phyloP scores from a whole-genome alignment of 2,329 filamentous ascomycete species.

The Byssothecium circinans region DNA sequence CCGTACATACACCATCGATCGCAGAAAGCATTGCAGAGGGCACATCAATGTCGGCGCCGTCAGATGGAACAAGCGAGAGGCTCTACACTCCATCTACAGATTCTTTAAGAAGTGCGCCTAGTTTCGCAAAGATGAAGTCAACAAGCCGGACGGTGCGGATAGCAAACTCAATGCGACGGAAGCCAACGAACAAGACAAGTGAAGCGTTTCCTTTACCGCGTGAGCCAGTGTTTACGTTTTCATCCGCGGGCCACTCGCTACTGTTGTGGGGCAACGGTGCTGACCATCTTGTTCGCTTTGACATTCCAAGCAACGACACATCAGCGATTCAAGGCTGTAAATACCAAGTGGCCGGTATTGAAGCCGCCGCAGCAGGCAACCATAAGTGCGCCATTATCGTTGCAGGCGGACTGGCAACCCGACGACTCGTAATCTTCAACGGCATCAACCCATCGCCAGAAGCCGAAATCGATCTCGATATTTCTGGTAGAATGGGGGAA shows the following conservation, averaged over 20 bases:
- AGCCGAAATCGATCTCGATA: conserved; percentile 19
- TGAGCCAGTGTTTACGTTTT: conserved; percentile 36
- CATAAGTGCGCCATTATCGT: conserved; percentile 38
- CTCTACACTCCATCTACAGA: conserved; percentile 18
- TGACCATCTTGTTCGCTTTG: conserved; percentile 30
- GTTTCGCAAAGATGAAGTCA: conserved; percentile 19
- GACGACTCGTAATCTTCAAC: conserved; percentile 30
- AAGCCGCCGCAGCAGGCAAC: conserved; percentile 37
- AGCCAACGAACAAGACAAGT: conserved; percentile 17
- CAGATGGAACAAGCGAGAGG: conserved; percentile 14
- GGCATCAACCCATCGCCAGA: conserved; percentile 22
- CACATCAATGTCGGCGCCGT: conserved; percentile 13
- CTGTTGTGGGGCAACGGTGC: conserved; percentile 23
- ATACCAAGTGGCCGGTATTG: conserved; percentile 37
- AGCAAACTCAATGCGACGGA: conserved; percentile 27
- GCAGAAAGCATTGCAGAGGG: conserved; percentile 11
- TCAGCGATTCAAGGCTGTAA: conserved; percentile 30
- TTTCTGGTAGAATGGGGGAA: conserved; percentile 11
- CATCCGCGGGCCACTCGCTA: conserved; percentile 26
- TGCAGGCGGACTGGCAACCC: conserved; percentile 18
- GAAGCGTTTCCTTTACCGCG: conserved; percentile 26
- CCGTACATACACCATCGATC: conserved; percentile 16
- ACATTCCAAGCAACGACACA: conserved; percentile 28
- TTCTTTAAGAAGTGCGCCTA: conserved; percentile 18
- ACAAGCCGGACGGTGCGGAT: conserved; percentile 22